Evolutionary conservation across 768 basidiomycete species (phyloP).

Genomic region (Tricholoma matsutake): DNA sequence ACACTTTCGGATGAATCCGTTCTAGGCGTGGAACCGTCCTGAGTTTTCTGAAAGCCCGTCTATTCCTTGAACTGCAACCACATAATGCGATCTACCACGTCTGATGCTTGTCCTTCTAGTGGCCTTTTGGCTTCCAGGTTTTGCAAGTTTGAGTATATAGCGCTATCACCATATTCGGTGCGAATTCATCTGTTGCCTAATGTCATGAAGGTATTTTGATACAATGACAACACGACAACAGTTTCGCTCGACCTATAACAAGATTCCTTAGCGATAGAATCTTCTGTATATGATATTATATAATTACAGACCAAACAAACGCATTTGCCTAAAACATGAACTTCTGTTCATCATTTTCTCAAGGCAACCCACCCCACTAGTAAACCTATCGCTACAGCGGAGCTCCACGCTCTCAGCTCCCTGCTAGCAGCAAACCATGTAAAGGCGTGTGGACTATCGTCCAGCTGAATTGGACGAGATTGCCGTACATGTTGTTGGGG

Average conservation of each 20-base stretch:
- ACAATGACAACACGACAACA: background rate
- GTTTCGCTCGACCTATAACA: background rate
- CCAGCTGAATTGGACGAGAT: background rate
- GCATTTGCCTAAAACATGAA: background rate
- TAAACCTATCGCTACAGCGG: slow-evolving; percentile 23
- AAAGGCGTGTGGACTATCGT: background rate
- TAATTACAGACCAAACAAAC: background rate
- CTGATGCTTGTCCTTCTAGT: background rate
- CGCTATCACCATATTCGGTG: background rate
- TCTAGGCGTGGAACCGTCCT: no score
- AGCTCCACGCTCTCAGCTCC: slow-evolving; percentile 26
- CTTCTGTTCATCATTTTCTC: slow-evolving; percentile 7
- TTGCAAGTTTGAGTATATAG: no score
- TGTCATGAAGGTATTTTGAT: background rate
- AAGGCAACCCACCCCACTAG: slow-evolving; percentile 30
- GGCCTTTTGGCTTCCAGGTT: background rate
- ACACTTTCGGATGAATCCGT: no score
- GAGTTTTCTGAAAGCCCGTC: no score
- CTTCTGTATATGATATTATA: background rate
- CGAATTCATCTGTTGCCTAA: background rate
- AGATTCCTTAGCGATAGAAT: background rate
- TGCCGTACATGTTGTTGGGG: background rate
- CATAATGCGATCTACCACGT: background rate
- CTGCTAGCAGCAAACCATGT: slow-evolving; percentile 2
- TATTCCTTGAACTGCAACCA: no score